Evolutionary conservation across 179 eudicot species (phyloP).

Genomic region (Beta corolliflora): DNA sequence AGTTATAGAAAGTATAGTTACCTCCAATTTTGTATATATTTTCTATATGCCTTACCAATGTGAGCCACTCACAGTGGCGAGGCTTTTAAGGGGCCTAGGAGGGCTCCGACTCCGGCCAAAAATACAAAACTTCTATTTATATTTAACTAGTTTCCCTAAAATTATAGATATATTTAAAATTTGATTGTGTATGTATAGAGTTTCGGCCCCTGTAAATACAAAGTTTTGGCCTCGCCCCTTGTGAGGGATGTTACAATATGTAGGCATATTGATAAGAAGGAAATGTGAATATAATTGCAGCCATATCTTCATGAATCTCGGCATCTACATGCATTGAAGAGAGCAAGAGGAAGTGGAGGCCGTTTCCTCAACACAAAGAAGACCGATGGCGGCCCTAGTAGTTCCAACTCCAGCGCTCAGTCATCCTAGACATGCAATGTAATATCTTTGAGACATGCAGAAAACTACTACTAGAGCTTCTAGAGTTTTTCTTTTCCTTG

Average conservation of each 20-base stretch:
- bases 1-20: too few relatives aligned
- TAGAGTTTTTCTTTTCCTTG: neutral
- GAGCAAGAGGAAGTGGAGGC: conserved; percentile 77
- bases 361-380: conserved; percentile 61
- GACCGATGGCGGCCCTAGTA: neutral
- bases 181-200: too few relatives aligned
- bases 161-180: too few relatives aligned
- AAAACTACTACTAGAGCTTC: neutral
- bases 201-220: too few relatives aligned
- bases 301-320: conserved; percentile 78
- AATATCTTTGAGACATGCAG: neutral
- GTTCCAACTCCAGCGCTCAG: conserved; percentile 5
- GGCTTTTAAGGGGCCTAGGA: too few relatives aligned
- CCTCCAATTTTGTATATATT: too few relatives aligned
- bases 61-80: too few relatives aligned
- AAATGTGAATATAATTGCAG: conserved; percentile 31
- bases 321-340: conserved; percentile 61
- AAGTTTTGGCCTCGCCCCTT: too few relatives aligned
- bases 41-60: too few relatives aligned
- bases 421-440: neutral
- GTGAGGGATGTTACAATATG: neutral
- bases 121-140: too few relatives aligned
- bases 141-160: too few relatives aligned
- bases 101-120: too few relatives aligned
- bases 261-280: neutral